Evolutionary conservation across 345 rosid species (phyloP).

Genomic region (Trapa bicornis): DNA sequence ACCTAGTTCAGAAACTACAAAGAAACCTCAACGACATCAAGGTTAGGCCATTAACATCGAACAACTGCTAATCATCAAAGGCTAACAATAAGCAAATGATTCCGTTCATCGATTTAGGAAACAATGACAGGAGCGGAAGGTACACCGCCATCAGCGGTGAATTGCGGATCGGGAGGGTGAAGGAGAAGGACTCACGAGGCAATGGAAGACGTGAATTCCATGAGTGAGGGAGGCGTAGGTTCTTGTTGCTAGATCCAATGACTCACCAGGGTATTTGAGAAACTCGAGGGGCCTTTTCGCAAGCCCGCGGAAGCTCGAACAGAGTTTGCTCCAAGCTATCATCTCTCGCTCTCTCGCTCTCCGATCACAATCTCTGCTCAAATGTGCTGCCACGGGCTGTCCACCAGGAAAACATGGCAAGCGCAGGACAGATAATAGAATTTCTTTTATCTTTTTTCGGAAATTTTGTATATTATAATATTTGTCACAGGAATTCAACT

Average conservation of each 20-base stretch:
- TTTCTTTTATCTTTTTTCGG: background rate
- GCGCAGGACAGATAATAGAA: background rate
- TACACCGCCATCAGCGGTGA: background rate
- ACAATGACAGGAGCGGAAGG: background rate
- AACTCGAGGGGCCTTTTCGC: constrained; percentile 41
- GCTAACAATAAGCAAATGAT: too few species aligned
- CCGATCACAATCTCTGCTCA: background rate
- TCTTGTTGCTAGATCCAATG: constrained; percentile 34
- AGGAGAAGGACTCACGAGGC: constrained; percentile 47
- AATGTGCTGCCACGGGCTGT: background rate
- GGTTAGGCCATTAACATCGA: background rate
- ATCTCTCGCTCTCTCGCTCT: constrained; percentile 5
- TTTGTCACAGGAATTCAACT: too few species aligned
- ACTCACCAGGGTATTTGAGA: constrained; percentile 28
- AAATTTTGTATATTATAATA: too few species aligned
- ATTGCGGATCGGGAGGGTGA: background rate
- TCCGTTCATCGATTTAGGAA: background rate
- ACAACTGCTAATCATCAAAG: too few species aligned
- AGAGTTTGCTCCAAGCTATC: constrained; percentile 5
- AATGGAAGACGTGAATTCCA: constrained; percentile 88
- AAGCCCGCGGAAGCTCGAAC: constrained; percentile 17
- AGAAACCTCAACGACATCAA: background rate
- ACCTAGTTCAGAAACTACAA: background rate
- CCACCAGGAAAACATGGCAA: background rate
- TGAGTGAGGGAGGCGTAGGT: constrained; percentile 36